Conservation (phyloP, 1,139 yeast species). For the Blastobotrys apis region DNA sequence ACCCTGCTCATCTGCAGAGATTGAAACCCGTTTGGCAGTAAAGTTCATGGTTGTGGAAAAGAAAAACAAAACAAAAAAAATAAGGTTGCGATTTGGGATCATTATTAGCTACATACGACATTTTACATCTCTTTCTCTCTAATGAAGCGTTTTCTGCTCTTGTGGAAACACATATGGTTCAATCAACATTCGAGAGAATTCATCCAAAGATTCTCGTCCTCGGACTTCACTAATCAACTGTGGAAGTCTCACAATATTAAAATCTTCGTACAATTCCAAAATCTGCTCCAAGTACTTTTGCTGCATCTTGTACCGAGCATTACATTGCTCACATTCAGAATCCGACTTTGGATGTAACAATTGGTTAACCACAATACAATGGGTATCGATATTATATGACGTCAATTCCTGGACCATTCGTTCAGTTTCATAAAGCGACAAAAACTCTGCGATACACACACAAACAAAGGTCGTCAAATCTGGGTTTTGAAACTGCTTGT, state of each 20-base stretch:
- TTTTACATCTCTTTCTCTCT: neutral
- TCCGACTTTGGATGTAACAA: constrained; percentile 65
- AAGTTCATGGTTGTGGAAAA: constrained; percentile 1
- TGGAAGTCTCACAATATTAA: constrained; percentile 93
- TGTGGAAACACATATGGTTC: constrained; percentile 27
- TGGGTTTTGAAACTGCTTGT: constrained; percentile 91
- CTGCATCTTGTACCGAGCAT: constrained; percentile 93
- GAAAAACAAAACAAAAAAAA: neutral
- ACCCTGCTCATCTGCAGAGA: neutral
- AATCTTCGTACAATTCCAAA: constrained; percentile 89
- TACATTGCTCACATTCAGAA: constrained; percentile 82
- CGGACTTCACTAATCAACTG: constrained; percentile 90
- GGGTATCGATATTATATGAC: constrained; percentile 92
- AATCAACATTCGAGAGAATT: constrained; percentile 38
- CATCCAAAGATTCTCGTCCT: constrained; percentile 78
- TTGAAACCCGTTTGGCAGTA: neutral
- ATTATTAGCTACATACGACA: too few relatives aligned
- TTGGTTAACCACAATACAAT: constrained; percentile 92
- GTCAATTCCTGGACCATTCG: constrained; percentile 94
- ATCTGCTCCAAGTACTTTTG: constrained; percentile 90
- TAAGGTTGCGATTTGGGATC: neutral
- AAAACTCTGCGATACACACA: constrained; percentile 94
- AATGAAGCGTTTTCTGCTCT: constrained; percentile 10
- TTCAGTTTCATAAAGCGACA: constrained; percentile 93
- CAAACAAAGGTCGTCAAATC: constrained; percentile 94